A percentile compares a stretch with the other conserved stretches of the same genome.
phyloP scores from a whole-genome alignment of 2,329 filamentous ascomycete species.

The Capronia americana region DNA sequence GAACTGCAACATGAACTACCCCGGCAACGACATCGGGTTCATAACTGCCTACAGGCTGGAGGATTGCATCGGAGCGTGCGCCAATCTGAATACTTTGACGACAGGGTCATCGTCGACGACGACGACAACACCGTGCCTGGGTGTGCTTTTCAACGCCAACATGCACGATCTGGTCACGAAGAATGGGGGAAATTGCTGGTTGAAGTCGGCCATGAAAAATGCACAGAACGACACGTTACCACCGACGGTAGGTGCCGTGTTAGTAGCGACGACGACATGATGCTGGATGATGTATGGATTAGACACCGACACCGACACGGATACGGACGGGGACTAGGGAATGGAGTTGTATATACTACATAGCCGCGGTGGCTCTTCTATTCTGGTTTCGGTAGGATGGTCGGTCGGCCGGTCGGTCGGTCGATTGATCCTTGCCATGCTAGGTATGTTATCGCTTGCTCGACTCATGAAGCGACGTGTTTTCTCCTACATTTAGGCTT shows the following conservation, averaged over 20 bases:
- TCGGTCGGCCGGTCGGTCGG: too few relatives aligned
- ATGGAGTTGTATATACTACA: too few relatives aligned
- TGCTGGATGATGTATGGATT: not conserved
- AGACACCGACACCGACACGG: too few relatives aligned
- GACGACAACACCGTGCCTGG: not conserved
- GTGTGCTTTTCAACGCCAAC: slow-evolving; percentile 6
- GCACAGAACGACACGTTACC: not conserved
- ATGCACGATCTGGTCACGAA: not conserved
- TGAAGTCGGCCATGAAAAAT: not conserved
- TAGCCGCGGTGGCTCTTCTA: too few relatives aligned
- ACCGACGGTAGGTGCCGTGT: not conserved
- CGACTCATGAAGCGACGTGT: too few relatives aligned
- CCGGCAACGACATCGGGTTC: slow-evolving; percentile 6
- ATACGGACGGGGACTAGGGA: too few relatives aligned
- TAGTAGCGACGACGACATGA: slow-evolving; percentile 1
- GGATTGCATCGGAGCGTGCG: slow-evolving; percentile 1
- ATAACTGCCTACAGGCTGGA: slow-evolving; percentile 6
- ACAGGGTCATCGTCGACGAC: too few relatives aligned
- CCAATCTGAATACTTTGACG: not conserved
- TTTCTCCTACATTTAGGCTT: too few relatives aligned
- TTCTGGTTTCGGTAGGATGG: too few relatives aligned
- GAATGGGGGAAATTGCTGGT: slow-evolving; percentile 5
- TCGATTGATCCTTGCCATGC: too few relatives aligned
- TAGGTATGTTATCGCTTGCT: too few relatives aligned
- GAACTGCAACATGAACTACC: slow-evolving; percentile 4